Conservation (phyloP, 108 stramenopile species). For the Pseudonitzschia pungens region DNA sequence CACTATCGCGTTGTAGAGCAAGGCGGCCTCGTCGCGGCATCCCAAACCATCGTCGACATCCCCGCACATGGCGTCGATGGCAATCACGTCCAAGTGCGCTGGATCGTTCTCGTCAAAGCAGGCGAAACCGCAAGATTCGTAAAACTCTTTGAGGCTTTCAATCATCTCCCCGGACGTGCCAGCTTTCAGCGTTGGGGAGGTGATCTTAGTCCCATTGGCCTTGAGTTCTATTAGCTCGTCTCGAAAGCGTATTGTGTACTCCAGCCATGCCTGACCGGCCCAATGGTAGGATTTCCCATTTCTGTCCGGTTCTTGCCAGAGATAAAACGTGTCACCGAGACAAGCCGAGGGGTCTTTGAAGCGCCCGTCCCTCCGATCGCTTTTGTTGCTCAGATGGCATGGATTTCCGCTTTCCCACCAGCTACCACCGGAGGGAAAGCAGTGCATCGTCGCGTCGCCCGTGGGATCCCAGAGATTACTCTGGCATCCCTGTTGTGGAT, state of each 20-base stretch:
- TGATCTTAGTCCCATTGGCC: background rate
- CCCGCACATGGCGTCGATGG: constrained; percentile 19
- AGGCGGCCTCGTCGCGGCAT: constrained; percentile 6
- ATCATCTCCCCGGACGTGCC: background rate
- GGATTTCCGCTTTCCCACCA: constrained; percentile 19
- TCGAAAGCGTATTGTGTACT: constrained; percentile 14
- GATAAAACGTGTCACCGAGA: constrained; percentile 28
- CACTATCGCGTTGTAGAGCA: background rate
- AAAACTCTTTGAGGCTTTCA: background rate
- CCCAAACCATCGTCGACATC: background rate
- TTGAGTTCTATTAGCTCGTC: constrained; percentile 4
- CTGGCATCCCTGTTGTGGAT: background rate
- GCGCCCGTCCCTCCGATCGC: constrained; percentile 20
- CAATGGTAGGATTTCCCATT: constrained; percentile 9
- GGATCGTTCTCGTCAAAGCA: constrained; percentile 2
- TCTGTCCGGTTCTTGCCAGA: constrained; percentile 26
- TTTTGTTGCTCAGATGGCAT: constrained; percentile 21
- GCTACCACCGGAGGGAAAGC: constrained; percentile 23
- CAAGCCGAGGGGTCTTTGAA: constrained; percentile 28
- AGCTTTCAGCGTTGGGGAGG: constrained; percentile 14
- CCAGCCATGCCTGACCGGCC: constrained; percentile 29
- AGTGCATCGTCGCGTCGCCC: constrained; percentile 20
- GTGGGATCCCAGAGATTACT: constrained; percentile 22
- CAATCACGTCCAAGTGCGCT: constrained; percentile 19
- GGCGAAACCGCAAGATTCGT: background rate